Evolutionary conservation across 1,139 yeast species (phyloP), one percentile per base, ranked within the genome.

Genomic region (Nakaseomyces nivariensis): DNA sequence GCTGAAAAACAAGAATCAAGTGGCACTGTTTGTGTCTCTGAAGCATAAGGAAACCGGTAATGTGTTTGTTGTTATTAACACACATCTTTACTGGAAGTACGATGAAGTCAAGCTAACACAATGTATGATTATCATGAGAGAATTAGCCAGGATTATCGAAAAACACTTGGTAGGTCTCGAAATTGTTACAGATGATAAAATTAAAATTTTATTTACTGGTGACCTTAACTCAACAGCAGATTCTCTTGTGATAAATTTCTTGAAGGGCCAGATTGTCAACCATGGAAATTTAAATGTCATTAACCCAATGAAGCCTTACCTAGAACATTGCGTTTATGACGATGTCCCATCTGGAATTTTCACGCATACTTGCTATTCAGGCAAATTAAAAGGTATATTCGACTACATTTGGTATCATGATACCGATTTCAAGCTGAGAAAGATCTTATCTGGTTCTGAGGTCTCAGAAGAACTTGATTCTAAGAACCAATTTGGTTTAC

Each of bases 361-460:
- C 51, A 67, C 65, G 7, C 71, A 75, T 55, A 78, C 83, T 0
- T 76, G 80, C 46, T 78, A 71, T 56, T 75, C 82, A 0, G 71
- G 71, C 7, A 71, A 74, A 50, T 65, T 75, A 48, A 72, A 74
- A 45, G 78, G 75, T 10, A 72, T 78, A 1, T 75, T 79, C 48
- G 84, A 79, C 57, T 81, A 79, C 58, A 74, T 79, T n/a, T 78
- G 82, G 80, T 75, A 69, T 54, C 75, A 75, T 51, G 67, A 67
- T 17, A 62, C 67, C 26, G 69, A 68, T 44, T 55, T 74, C 32
- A 57, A 62, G 45, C 58, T 72, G 34, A 58, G 69, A 0, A 67
- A 67, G 44, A 73, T 92, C 54, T 72, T 92, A 51, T 95, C 95
- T 37, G 85, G 83, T 53, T 79, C 85, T 43, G 96, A 88, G 64